Percentiles rank a stretch among this genome's conserved stretches.
Evolutionary conservation across 768 basidiomycete species (phyloP).

Genomic region (Leccinum longicurvipes): DNA sequence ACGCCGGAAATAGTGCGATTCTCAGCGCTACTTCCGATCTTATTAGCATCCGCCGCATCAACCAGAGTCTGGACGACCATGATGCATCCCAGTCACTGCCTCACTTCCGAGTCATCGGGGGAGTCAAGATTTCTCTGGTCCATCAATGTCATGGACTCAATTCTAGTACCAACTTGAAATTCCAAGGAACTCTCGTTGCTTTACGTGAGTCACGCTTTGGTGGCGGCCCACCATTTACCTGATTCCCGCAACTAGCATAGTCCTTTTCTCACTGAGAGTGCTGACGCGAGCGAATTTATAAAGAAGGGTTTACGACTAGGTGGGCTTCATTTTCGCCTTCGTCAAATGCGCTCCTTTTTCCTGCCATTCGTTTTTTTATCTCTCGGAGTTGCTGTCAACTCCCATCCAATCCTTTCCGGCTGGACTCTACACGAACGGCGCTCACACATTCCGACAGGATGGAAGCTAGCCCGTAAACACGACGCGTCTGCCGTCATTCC

Average conservation of each 20-base stretch:
- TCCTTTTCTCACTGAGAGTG: neutral
- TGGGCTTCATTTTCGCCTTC: neutral
- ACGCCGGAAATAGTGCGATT: neutral
- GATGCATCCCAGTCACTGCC: neutral
- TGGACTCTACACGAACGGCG: constrained; percentile 25
- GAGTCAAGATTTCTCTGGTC: neutral
- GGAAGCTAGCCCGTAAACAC: constrained; percentile 31
- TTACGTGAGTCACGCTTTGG: too few species aligned
- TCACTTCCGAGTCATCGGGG: too few species aligned
- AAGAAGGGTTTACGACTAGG: neutral
- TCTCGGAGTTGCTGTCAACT: constrained; percentile 11
- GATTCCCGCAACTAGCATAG: too few species aligned
- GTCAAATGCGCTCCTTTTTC: constrained; percentile 17
- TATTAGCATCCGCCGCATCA: neutral
- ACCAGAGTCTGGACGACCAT: neutral
- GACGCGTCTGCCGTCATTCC: constrained; percentile 35
- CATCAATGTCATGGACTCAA: neutral
- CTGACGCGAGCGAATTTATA: neutral
- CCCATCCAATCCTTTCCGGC: constrained; percentile 7
- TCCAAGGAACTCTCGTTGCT: neutral
- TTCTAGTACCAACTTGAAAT: too few species aligned
- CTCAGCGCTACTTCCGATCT: neutral
- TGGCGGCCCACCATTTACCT: neutral
- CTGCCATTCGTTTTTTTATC: constrained; percentile 23
- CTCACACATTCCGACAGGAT: constrained; percentile 37